These are phyloP conservation scores for Nepenthes gracilis DNA, from an alignment of 148 eudicot genomes.

Conservation along the genomic window DNA sequence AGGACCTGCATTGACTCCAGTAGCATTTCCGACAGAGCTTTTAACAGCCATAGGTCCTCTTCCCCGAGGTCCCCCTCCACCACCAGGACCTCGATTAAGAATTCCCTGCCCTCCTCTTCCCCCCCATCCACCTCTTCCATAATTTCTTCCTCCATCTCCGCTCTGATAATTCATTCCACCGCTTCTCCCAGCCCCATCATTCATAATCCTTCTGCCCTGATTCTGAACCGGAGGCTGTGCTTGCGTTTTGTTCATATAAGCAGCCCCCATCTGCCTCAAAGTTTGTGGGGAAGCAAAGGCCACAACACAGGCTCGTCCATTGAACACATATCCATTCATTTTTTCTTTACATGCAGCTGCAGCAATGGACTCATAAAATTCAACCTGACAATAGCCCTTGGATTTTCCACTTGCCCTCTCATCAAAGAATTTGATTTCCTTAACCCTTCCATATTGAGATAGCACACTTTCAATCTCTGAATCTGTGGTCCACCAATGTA, in stretches of 20 bases:
- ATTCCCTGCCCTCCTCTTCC: constrained; percentile 38
- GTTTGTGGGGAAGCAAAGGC: constrained; percentile 85
- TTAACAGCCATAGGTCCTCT: constrained; percentile 66
- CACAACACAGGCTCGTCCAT: constrained; percentile 88
- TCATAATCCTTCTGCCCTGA: constrained; percentile 59
- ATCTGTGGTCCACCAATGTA: constrained; percentile 99
- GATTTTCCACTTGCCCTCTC: constrained; percentile 98
- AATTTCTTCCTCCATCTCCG: constrained; percentile 69
- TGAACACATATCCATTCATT: constrained; percentile 73
- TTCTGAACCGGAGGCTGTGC: constrained; percentile 46
- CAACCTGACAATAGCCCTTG: constrained; percentile 96
- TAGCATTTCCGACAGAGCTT: constrained; percentile 16
- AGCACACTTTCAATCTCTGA: constrained; percentile 73
- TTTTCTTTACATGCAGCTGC: constrained; percentile 84
- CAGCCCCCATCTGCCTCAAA: constrained; percentile 68
- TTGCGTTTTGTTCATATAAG: constrained; percentile 57
- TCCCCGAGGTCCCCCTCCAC: constrained; percentile 58
- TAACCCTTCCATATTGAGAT: constrained; percentile 70
- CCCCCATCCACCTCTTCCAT: constrained; percentile 77
- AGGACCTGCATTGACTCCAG: constrained; percentile 24
- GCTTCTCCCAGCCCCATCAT: constrained; percentile 63
- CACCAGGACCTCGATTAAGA: constrained; percentile 57
- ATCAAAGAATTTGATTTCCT: constrained; percentile 87
- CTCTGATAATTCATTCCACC: constrained; percentile 42
- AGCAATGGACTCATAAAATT: constrained; percentile 52